phyloP scores from a whole-genome alignment of 768 basidiomycete genomes.

The Candolleomyces eurysporus region DNA sequence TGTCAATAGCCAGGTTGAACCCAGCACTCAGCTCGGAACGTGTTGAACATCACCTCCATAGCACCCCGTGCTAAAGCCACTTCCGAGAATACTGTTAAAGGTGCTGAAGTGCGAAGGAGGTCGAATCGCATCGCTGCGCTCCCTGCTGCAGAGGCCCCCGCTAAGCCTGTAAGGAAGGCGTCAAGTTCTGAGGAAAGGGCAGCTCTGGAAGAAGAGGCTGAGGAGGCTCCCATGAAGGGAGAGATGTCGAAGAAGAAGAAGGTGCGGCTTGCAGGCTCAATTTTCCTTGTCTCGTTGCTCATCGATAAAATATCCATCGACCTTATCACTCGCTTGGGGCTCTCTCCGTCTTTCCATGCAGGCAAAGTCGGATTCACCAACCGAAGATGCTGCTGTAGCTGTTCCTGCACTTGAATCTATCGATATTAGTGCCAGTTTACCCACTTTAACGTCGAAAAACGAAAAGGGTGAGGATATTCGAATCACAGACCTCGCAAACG shows the following conservation, averaged over 20 bases:
- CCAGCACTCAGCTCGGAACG: too few relatives aligned
- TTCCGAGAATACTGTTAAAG: conserved; percentile 9
- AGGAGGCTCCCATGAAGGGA: conserved; percentile 20
- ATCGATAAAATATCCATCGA: neutral
- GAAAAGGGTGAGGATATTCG: conserved; percentile 82
- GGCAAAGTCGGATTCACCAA: conserved; percentile 30
- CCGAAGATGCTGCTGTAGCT: conserved; percentile 21
- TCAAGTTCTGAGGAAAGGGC: conserved; percentile 40
- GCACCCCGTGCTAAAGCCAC: neutral
- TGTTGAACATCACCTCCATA: neutral
- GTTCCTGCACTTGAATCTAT: conserved; percentile 35
- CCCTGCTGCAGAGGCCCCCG: conserved; percentile 36
- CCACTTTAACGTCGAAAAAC: conserved; percentile 74
- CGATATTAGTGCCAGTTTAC: conserved; percentile 73
- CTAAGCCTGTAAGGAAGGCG: conserved; percentile 19
- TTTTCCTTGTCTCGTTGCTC: conserved; percentile 1
- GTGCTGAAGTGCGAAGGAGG: conserved; percentile 45
- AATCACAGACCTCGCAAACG: conserved; percentile 56
- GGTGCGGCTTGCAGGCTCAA: conserved; percentile 19
- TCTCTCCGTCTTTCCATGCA: conserved; percentile 6
- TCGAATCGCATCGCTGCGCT: conserved; percentile 56
- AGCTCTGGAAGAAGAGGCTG: conserved; percentile 32
- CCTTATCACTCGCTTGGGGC: conserved; percentile 4
- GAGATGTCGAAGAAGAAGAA: conserved; percentile 29
- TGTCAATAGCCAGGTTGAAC: too few relatives aligned